Percentiles rank a stretch among this genome's conserved stretches.
Evolutionary conservation across 73 alveolate species (phyloP).

Genomic region (Stentor coeruleus): DNA sequence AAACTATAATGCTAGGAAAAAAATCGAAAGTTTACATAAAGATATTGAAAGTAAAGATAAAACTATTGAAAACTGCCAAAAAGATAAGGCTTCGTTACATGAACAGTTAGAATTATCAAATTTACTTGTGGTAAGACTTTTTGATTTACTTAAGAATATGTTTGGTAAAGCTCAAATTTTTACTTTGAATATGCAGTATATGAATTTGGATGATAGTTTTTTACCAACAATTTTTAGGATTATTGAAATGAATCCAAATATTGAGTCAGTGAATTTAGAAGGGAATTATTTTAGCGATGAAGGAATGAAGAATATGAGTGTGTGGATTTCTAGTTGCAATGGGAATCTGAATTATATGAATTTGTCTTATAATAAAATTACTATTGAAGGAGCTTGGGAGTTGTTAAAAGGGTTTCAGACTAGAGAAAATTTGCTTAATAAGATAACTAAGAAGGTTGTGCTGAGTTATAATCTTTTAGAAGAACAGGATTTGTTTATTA

Average conservation of each 20-base stretch:
- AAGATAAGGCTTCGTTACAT: not conserved
- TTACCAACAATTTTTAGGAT: not conserved
- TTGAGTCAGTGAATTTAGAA: not conserved
- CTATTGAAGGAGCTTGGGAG: slow-evolving; percentile 28
- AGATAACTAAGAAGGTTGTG: not conserved
- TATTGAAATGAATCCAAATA: not conserved
- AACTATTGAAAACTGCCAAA: not conserved
- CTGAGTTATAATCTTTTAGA: slow-evolving; percentile 8
- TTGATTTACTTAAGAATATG: not conserved
- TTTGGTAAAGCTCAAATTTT: not conserved
- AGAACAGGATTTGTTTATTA: slow-evolving; percentile 10
- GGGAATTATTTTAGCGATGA: slow-evolving; percentile 21
- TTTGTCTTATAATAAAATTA: slow-evolving; percentile 11
- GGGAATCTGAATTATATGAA: slow-evolving; percentile 16
- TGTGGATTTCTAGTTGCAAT: not conserved
- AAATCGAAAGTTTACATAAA: not conserved
- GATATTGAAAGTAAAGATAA: not conserved
- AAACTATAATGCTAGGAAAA: not conserved
- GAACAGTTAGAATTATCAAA: not conserved
- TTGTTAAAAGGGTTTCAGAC: not conserved
- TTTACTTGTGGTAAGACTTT: not conserved
- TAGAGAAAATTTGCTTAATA: slow-evolving; percentile 13
- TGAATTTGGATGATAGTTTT: slow-evolving; percentile 1
- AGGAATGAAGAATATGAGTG: not conserved
- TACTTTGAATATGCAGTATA: not conserved